Conservation (phyloP, 495 filamentous ascomycete species). For the Tuber melanosporum region DNA sequence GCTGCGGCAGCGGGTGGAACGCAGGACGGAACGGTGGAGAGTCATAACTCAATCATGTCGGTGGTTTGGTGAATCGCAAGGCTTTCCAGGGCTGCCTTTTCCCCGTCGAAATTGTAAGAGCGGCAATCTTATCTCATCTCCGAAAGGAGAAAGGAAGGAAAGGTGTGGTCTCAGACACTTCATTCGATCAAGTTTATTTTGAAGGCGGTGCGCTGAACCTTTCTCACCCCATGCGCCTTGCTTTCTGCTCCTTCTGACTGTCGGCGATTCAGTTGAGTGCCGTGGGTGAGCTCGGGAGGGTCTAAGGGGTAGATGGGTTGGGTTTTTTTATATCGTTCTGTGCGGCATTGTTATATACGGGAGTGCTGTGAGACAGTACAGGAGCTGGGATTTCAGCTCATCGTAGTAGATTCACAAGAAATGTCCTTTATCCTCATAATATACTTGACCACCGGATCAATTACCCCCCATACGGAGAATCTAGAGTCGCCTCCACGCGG, state of each 20-base stretch:
- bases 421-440: neutral
- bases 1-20: neutral
- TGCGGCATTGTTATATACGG: neutral
- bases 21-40: neutral
- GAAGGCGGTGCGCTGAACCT: neutral
- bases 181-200: neutral
- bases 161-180: neutral
- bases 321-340: neutral
- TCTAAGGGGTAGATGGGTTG: neutral
- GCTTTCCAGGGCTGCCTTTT: neutral
- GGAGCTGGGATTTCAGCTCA: too few relatives aligned
- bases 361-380: neutral
- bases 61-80: neutral
- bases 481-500: too few relatives aligned
- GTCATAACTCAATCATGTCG: neutral
- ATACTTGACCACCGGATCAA: neutral
- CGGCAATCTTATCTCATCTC: neutral
- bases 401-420: neutral
- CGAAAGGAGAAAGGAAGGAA: neutral
- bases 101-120: neutral
- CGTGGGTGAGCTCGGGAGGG: neutral
- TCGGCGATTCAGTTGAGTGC: neutral
- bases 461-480: neutral
- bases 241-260: neutral
- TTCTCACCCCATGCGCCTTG: neutral